Conservation (phyloP, 768 basidiomycete species). For the Mycena epipterygia region DNA sequence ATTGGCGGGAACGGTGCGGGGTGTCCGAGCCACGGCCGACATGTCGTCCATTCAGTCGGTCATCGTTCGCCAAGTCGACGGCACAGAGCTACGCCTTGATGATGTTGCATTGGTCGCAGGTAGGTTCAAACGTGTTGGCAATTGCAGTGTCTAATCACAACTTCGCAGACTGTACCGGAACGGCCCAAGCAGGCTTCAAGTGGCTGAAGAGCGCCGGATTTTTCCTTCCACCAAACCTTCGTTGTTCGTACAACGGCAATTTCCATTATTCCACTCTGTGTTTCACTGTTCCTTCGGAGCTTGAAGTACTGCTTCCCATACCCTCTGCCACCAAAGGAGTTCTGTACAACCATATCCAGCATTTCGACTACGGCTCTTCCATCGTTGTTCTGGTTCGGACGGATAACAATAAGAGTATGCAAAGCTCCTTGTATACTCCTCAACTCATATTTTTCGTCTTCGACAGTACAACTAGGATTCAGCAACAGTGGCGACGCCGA, state of each 20-base stretch:
- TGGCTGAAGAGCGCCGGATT: conserved; percentile 20
- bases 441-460: conserved; percentile 1
- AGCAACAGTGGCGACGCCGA: conserved; percentile 12
- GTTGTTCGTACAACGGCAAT: conserved; percentile 18
- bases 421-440: not conserved
- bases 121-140: conserved; percentile 18
- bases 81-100: conserved; percentile 8
- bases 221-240: conserved; percentile 15
- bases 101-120: conserved; percentile 27
- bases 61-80: conserved; percentile 33
- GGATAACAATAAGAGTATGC: conserved; percentile 31
- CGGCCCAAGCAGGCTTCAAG: conserved; percentile 11
- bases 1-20: conserved; percentile 22
- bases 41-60: conserved; percentile 17
- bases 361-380: conserved; percentile 18
- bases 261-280: conserved; percentile 13
- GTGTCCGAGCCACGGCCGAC: conserved; percentile 21
- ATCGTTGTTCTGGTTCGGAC: conserved; percentile 21
- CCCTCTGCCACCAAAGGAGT: conserved; percentile 6
- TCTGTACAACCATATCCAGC: conserved; percentile 14
- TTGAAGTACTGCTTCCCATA: conserved; percentile 17
- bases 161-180: conserved; percentile 27
- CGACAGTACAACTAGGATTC: conserved; percentile 26
- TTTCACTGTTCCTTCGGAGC: conserved; percentile 11
- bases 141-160: too few relatives aligned